phyloP scores from a whole-genome alignment of 345 rosid genomes.

The Carallia brachiata region DNA sequence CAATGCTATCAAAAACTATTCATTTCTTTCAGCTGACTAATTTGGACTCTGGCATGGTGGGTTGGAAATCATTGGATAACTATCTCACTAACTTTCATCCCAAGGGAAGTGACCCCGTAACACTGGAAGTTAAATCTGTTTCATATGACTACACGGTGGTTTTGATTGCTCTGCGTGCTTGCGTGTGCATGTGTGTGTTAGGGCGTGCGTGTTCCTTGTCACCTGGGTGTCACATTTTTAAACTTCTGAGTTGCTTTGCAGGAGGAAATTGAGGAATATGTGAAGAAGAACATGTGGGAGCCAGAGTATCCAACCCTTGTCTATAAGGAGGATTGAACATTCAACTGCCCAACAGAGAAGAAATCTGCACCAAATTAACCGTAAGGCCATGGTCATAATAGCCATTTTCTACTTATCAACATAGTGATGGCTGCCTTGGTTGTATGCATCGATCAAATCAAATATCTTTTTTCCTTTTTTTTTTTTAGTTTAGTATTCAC shows the following conservation, averaged over 20 bases:
- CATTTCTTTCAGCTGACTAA: too few species aligned
- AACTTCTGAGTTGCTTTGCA: conserved; percentile 20
- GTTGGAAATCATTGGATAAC: too few species aligned
- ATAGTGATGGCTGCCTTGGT: background rate
- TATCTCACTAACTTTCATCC: background rate
- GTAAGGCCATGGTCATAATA: too few species aligned
- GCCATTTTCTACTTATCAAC: background rate
- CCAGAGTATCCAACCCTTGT: conserved; percentile 86
- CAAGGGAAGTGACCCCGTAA: background rate
- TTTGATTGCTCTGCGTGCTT: background rate
- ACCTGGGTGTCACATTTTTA: too few species aligned
- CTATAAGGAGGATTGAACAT: conserved; percentile 47
- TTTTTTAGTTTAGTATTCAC: too few species aligned
- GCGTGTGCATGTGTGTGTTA: too few species aligned
- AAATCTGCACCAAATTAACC: background rate
- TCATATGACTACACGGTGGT: background rate
- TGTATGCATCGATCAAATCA: background rate
- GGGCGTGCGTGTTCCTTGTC: too few species aligned
- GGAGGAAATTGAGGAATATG: conserved; percentile 69
- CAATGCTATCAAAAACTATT: too few species aligned
- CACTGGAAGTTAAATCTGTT: background rate
- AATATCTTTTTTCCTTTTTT: too few species aligned
- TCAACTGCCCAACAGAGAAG: background rate
- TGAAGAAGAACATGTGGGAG: conserved; percentile 84
- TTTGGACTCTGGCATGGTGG: too few species aligned